These are phyloP conservation scores for Kondoa malvinella DNA, from an alignment of 768 basidiomycete species.

Conservation along the genomic window DNA sequence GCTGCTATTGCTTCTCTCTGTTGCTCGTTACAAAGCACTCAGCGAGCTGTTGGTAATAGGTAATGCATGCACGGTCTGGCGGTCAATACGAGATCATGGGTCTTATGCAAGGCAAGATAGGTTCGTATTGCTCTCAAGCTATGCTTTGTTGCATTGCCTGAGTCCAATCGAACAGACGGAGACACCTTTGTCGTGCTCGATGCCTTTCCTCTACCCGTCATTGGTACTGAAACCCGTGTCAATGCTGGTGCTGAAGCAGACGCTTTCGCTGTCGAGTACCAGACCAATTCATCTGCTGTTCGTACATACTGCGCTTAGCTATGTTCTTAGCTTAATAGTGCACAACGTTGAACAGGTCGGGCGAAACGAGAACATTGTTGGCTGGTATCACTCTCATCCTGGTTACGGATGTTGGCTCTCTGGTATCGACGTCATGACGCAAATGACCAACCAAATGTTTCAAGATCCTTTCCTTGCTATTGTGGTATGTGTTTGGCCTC, in stretches of 20 bases:
- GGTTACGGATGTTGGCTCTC: conserved; percentile 99
- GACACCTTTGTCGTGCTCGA: conserved; percentile 57
- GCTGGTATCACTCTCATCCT: conserved; percentile 98
- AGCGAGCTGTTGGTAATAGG: conserved; percentile 14
- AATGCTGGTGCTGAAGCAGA: conserved; percentile 90
- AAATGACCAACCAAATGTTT: conserved; percentile 82
- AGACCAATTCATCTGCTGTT: conserved; percentile 62
- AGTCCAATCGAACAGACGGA: conserved; percentile 22
- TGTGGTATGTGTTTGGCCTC: conserved; percentile 50
- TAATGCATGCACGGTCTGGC: conserved; percentile 76
- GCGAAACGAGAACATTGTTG: conserved; percentile 52
- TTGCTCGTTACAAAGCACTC: neutral
- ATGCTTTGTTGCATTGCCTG: conserved; percentile 10
- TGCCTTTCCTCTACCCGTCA: conserved; percentile 88
- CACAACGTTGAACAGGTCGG: conserved; percentile 30
- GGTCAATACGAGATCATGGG: conserved; percentile 99
- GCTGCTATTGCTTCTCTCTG: conserved; percentile 18
- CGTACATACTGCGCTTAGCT: conserved; percentile 2
- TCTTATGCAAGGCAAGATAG: conserved; percentile 90
- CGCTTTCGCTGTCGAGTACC: conserved; percentile 96
- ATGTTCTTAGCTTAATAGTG: neutral
- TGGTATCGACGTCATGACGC: conserved; percentile 95
- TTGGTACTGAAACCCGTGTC: conserved; percentile 94
- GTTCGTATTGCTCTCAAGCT: conserved; percentile 45
- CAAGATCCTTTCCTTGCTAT: conserved; percentile 95